Conservation (phyloP, 805 yeast species). For the Candida broadrunensis region DNA sequence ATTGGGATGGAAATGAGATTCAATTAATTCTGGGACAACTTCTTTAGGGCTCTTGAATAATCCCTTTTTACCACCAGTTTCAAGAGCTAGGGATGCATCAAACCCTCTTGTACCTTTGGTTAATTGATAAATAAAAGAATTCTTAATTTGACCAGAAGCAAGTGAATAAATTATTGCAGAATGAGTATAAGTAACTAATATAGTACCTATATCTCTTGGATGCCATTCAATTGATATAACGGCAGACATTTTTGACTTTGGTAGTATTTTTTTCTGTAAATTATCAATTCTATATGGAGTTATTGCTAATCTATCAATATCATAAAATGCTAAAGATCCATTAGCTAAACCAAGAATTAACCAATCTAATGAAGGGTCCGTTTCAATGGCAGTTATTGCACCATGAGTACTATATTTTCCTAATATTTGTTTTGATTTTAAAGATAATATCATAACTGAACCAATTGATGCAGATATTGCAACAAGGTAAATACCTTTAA, state of each 20-base stretch:
- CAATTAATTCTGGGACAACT: conserved; percentile 27
- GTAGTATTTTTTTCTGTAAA: conserved; percentile 59
- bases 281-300: conserved; percentile 69
- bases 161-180: conserved; percentile 70
- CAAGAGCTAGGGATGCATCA: conserved; percentile 23
- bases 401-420: conserved; percentile 63
- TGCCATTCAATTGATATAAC: conserved; percentile 72
- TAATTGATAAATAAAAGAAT: conserved; percentile 56
- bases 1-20: conserved; percentile 87
- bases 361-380: conserved; percentile 91
- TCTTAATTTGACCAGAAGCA: conserved; percentile 55
- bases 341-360: conserved; percentile 73
- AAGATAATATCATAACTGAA: conserved; percentile 64
- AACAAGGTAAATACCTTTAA: conserved; percentile 79
- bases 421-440: conserved; percentile 60
- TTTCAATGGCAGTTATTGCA: conserved; percentile 61
- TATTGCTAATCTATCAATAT: conserved; percentile 71
- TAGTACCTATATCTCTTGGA: conserved; percentile 82
- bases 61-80: conserved; percentile 40
- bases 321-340: conserved; percentile 71
- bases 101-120: conserved; percentile 69
- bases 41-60: conserved; percentile 36
- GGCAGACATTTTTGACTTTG: conserved; percentile 57
- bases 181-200: conserved; percentile 70
- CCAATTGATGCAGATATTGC: conserved; percentile 60